Conservation (phyloP, 192 early-diverging fungal species). For the Backusella westeae region DNA sequence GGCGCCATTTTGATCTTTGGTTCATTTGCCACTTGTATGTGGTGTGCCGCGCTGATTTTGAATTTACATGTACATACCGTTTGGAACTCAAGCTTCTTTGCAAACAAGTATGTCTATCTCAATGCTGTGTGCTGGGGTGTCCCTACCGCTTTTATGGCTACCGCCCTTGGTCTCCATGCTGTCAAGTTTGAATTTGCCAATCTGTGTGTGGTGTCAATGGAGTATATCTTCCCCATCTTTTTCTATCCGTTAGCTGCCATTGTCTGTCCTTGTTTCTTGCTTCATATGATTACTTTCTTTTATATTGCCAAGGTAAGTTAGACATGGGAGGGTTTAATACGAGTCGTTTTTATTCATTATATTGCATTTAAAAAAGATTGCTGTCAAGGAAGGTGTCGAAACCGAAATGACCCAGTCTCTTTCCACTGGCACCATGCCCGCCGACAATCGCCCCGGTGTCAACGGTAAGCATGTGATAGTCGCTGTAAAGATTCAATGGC, state of each 20-base stretch:
- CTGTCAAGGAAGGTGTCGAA: constrained; percentile 26
- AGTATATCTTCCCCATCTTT: constrained; percentile 39
- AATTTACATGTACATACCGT: constrained; percentile 55
- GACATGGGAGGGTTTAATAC: no score
- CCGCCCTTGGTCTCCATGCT: constrained; percentile 35
- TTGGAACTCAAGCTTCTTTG: constrained; percentile 50
- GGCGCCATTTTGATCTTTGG: constrained; percentile 50
- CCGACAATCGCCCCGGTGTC: not conserved
- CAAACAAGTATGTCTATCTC: constrained; percentile 38
- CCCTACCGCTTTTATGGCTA: constrained; percentile 32
- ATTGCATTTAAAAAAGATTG: constrained; percentile 7
- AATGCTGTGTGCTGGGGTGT: constrained; percentile 51
- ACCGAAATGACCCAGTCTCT: constrained; percentile 27
- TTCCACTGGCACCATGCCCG: not conserved
- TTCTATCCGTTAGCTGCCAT: constrained; percentile 54
- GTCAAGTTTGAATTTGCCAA: constrained; percentile 51
- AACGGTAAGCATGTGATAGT: constrained; percentile 44
- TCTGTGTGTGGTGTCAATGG: constrained; percentile 46
- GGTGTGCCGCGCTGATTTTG: constrained; percentile 45
- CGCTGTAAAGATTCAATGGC: constrained; percentile 56
- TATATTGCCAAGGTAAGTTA: constrained; percentile 40
- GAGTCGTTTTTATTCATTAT: not conserved
- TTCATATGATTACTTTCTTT: constrained; percentile 50
- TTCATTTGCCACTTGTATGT: constrained; percentile 40
- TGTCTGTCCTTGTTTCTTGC: constrained; percentile 45